Conservation (phyloP, 441 rosid genomes). For the Euphorbia schlechtendalii region DNA sequence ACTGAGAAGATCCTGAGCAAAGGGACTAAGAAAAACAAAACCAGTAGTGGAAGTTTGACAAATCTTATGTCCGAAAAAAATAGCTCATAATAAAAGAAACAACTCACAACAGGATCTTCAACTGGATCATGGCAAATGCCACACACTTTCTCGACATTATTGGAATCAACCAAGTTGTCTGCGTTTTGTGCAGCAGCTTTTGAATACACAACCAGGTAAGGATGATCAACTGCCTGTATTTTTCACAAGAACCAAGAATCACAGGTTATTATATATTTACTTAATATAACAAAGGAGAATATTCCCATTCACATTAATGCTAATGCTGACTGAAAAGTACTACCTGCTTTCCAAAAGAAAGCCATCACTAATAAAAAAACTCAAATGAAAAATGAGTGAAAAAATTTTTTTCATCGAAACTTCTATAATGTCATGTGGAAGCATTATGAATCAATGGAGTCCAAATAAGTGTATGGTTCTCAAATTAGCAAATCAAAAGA, state of each 20-base stretch:
- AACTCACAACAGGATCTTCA: conserved; percentile 73
- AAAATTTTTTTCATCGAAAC: background rate
- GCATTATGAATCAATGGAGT: background rate
- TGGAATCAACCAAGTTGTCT: conserved; percentile 29
- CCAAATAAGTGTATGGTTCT: background rate
- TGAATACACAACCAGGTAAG: conserved; percentile 89
- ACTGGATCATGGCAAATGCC: conserved; percentile 76
- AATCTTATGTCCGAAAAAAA: conserved; percentile 7
- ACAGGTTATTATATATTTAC: background rate
- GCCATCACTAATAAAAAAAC: no score
- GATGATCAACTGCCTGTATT: conserved; percentile 95
- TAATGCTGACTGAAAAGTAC: no score
- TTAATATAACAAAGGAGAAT: background rate
- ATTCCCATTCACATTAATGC: background rate
- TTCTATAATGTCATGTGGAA: background rate
- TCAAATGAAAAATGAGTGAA: background rate
- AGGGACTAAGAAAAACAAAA: background rate
- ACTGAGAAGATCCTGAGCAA: background rate
- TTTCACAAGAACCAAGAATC: conserved; percentile 16
- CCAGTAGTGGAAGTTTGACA: background rate
- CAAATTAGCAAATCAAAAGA: background rate
- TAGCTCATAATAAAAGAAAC: conserved; percentile 10
- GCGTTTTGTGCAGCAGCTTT: conserved; percentile 39
- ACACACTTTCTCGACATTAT: conserved; percentile 52
- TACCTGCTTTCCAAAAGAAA: background rate